phyloP scores from a whole-genome alignment of 1,284 basidiomycete genomes.

The Lentinula novae-zelandiae region DNA sequence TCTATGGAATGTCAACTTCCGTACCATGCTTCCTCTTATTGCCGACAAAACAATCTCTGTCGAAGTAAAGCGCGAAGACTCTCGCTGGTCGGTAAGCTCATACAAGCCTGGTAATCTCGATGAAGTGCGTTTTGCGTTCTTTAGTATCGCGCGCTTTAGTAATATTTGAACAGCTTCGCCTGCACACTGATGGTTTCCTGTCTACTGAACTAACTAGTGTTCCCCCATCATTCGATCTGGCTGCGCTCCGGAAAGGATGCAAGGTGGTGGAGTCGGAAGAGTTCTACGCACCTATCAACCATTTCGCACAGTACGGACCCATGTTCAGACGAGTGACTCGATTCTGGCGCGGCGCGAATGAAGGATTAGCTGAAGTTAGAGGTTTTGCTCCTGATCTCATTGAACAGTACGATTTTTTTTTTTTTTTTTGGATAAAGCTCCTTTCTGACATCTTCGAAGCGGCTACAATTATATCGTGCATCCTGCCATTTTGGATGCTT shows the following conservation, averaged over 20 bases:
- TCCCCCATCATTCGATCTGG: neutral
- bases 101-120: neutral
- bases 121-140: neutral
- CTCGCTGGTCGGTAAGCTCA: neutral
- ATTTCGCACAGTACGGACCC: slow-evolving; percentile 8
- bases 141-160: neutral
- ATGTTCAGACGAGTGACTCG: slow-evolving; percentile 2
- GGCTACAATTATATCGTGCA: slow-evolving; percentile 22
- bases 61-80: neutral
- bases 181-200: neutral
- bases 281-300: neutral
- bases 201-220: neutral
- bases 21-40: slow-evolving; percentile 12
- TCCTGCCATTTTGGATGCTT: slow-evolving; percentile 30
- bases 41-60: slow-evolving; percentile 13
- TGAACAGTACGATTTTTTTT: neutral
- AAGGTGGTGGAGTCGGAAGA: neutral
- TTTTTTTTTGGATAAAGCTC: neutral
- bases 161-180: slow-evolving; percentile 1
- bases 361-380: slow-evolving; percentile 4
- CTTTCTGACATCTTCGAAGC: slow-evolving; percentile 2
- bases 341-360: neutral
- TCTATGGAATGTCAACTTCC: slow-evolving; percentile 15
- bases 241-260: neutral
- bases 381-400: neutral